Evolutionary conservation across 129 eudicot species (phyloP).

Genomic region (Flaveria trinervia): DNA sequence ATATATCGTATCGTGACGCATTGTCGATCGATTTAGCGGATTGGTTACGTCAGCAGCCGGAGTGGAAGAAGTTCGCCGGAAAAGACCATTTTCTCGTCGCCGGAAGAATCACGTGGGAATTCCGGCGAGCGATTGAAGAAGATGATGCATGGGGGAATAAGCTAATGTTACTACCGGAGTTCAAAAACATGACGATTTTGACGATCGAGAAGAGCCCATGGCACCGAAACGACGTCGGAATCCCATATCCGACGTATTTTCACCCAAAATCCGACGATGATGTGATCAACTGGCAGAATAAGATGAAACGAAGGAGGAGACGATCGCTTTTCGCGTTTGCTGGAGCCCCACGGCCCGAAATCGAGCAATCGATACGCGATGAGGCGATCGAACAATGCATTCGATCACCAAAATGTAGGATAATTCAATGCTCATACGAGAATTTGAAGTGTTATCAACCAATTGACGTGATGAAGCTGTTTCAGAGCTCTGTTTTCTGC

Average conservation of each 20-base stretch:
- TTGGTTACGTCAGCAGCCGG: conserved; percentile 55
- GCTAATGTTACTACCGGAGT: conserved; percentile 63
- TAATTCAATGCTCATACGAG: conserved; percentile 51
- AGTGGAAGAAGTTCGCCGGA: conserved; percentile 59
- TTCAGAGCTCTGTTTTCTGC: conserved; percentile 63
- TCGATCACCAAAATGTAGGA: conserved; percentile 37
- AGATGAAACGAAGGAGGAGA: conserved; percentile 45
- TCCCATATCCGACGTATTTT: conserved; percentile 88
- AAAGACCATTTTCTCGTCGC: conserved; percentile 70
- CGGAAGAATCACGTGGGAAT: conserved; percentile 89
- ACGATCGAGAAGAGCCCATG: conserved; percentile 88
- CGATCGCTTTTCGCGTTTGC: conserved; percentile 54
- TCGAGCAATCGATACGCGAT: conserved; percentile 56
- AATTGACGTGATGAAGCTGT: conserved; percentile 48
- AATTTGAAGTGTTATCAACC: conserved; percentile 59
- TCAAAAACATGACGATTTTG: conserved; percentile 59
- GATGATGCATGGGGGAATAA: conserved; percentile 74
- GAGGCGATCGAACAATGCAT: conserved; percentile 58
- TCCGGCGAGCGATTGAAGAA: conserved; percentile 48
- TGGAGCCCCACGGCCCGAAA: conserved; percentile 63
- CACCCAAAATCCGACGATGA: conserved; percentile 68
- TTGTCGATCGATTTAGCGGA: conserved; percentile 49
- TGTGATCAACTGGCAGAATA: conserved; percentile 57
- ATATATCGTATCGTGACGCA: conserved; percentile 43
- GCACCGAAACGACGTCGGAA: conserved; percentile 69